A percentile compares a stretch with the other conserved stretches of the same genome.
Evolutionary conservation across 2,329 filamentous ascomycete species (phyloP).

Genomic region (Penicillium sp.): DNA sequence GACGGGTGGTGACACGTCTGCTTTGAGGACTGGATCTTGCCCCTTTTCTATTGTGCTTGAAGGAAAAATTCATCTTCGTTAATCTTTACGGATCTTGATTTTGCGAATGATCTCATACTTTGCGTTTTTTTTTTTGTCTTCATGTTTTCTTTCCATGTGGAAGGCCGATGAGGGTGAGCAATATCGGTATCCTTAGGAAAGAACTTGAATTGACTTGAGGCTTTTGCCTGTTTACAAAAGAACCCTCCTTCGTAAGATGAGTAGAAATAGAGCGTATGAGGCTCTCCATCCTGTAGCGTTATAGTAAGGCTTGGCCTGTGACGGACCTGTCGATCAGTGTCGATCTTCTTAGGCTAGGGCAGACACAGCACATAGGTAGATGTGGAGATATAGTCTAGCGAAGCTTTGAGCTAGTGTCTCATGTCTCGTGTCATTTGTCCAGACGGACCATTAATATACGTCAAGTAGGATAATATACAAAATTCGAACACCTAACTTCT

Average conservation of each 20-base stretch:
- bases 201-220: slow-evolving; percentile 4
- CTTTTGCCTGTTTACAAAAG: background rate
- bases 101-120: background rate
- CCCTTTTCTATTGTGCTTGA: background rate
- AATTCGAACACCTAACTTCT: background rate
- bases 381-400: background rate
- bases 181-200: background rate
- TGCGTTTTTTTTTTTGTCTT: slow-evolving; percentile 6
- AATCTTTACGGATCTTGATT: slow-evolving; percentile 1
- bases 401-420: background rate
- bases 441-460: background rate
- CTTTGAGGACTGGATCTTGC: slow-evolving; percentile 1
- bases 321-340: slow-evolving; percentile 1
- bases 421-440: background rate
- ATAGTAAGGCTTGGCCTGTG: background rate
- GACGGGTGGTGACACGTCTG: slow-evolving; percentile 5
- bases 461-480: background rate
- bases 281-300: background rate
- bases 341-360: background rate
- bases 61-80: background rate
- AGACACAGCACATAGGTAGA: background rate
- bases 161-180: background rate
- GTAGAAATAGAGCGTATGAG: background rate
- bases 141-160: background rate
- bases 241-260: background rate